Conservation (phyloP, 202 grass and related monocot species). For the Bolboschoenoplectus hybrid region DNA sequence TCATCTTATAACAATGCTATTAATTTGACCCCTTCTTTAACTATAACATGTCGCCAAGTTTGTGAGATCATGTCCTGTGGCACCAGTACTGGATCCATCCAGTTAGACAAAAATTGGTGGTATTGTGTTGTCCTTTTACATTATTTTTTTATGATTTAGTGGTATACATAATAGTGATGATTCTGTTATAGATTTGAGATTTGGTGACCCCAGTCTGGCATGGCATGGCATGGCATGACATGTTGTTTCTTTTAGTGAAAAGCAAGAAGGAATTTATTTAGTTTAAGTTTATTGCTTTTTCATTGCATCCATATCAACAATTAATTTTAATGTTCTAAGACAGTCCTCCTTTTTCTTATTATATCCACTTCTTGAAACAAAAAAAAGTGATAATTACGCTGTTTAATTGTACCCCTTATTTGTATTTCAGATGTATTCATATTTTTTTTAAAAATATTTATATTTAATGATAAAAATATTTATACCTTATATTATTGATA, state of each 20-base stretch:
- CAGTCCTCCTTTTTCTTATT: background rate
- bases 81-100: too few species aligned
- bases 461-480: too few species aligned
- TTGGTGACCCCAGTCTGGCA: background rate
- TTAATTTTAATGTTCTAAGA: background rate
- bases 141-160: background rate
- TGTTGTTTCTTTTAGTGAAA: constrained; percentile 21
- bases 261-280: background rate
- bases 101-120: too few species aligned
- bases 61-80: too few species aligned
- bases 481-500: too few species aligned
- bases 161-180: background rate
- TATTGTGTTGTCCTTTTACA: background rate
- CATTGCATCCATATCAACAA: background rate
- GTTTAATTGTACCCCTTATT: too few species aligned
- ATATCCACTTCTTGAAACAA: background rate
- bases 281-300: background rate
- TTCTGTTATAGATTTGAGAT: background rate
- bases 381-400: too few species aligned
- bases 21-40: too few species aligned
- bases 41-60: too few species aligned
- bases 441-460: too few species aligned
- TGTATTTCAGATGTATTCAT: too few species aligned
- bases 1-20: too few species aligned
- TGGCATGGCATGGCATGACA: background rate